phyloP scores from a whole-genome alignment of 2,329 filamentous ascomycete genomes.

The Fusarium bactridioides region DNA sequence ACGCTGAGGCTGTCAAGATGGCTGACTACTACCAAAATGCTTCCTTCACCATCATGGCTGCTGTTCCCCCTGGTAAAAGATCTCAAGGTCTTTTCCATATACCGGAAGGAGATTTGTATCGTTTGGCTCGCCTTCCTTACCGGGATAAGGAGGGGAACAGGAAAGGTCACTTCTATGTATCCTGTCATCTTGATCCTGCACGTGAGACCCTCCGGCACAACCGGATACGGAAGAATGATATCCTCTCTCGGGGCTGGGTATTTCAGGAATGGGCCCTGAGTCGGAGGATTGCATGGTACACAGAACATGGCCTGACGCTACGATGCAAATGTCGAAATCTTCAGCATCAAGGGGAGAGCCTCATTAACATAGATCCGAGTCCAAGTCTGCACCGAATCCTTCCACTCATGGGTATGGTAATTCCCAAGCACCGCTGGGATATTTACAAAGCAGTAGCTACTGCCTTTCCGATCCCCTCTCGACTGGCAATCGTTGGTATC shows the following conservation, averaged over 20 bases:
- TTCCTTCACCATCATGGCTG: background rate
- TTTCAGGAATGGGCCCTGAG: background rate
- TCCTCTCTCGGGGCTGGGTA: accelerated
- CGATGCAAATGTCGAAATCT: background rate
- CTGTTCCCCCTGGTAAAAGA: accelerated
- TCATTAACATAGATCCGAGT: background rate
- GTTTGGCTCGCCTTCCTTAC: background rate
- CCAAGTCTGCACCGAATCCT: background rate
- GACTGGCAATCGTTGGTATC: background rate
- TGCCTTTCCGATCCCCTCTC: background rate
- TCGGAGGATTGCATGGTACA: background rate
- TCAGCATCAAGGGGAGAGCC: background rate
- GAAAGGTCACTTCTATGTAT: background rate
- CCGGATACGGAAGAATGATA: background rate
- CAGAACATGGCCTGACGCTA: background rate
- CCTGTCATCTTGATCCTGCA: accelerated
- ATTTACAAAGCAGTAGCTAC: background rate
- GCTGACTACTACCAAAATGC: background rate
- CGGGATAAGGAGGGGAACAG: background rate
- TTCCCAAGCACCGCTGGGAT: background rate
- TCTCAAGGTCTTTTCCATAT: background rate
- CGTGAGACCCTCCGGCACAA: background rate
- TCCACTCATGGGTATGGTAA: background rate
- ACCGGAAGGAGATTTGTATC: background rate
- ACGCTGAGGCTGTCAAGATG: background rate